Evolutionary conservation across 2,329 filamentous ascomycete genomes (phyloP).

Genomic region (Exserohilum turcica): DNA sequence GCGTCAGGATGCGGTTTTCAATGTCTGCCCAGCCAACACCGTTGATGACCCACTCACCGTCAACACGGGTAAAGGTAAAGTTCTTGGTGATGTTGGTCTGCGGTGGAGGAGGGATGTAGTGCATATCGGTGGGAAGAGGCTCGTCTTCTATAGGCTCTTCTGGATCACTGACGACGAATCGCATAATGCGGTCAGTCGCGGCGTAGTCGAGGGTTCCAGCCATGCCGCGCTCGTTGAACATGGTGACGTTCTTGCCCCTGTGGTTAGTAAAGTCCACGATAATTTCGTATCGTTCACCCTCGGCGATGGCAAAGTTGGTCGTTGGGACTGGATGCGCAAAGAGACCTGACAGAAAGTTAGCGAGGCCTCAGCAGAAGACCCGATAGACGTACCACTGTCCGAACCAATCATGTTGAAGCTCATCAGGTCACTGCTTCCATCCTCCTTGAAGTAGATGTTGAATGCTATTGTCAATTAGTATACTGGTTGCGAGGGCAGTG

Average conservation of each 20-base stretch:
- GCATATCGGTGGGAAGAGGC: slow-evolving; percentile 32
- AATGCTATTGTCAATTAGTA: slow-evolving; percentile 46
- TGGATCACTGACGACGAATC: slow-evolving; percentile 53
- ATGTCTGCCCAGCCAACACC: slow-evolving; percentile 43
- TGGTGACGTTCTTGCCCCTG: slow-evolving; percentile 56
- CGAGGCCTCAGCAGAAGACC: not conserved
- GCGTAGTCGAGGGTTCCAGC: slow-evolving; percentile 57
- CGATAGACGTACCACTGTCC: slow-evolving; percentile 50
- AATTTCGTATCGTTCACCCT: slow-evolving; percentile 64
- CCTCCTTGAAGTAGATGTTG: slow-evolving; percentile 53
- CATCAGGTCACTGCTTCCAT: slow-evolving; percentile 36
- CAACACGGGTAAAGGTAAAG: slow-evolving; percentile 41
- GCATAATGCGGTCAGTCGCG: slow-evolving; percentile 49
- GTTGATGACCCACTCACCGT: slow-evolving; percentile 42
- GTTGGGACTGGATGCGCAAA: slow-evolving; percentile 53
- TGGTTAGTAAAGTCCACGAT: slow-evolving; percentile 61
- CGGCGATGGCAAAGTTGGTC: slow-evolving; percentile 54
- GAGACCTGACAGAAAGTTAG: slow-evolving; percentile 43
- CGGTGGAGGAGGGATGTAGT: slow-evolving; percentile 32
- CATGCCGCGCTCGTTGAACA: slow-evolving; percentile 52
- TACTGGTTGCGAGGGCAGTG: not conserved
- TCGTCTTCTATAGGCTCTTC: slow-evolving; percentile 31
- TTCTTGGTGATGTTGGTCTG: slow-evolving; percentile 20
- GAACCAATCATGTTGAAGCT: slow-evolving; percentile 61
- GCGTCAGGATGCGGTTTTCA: slow-evolving; percentile 39